Evolutionary conservation across 306 rosid species (phyloP).

Genomic region (Begonia masoniana): DNA sequence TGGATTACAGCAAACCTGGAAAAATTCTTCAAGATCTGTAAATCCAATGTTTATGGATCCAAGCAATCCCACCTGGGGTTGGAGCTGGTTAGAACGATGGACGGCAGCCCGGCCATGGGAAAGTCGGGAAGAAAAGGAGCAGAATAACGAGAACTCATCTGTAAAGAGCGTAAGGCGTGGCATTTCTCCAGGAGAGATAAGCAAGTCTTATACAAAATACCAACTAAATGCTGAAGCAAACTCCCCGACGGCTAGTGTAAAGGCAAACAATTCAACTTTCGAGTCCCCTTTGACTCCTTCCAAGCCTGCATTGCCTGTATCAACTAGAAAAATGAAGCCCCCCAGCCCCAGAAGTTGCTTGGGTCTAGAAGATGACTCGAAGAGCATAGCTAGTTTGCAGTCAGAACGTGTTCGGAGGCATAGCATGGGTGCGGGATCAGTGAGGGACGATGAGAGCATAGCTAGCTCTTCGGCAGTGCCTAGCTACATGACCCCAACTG

Average conservation of each 20-base stretch:
- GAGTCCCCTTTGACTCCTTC: constrained; percentile 57
- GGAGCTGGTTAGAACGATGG: constrained; percentile 99
- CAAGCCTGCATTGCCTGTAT: constrained; percentile 34
- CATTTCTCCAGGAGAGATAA: constrained; percentile 66
- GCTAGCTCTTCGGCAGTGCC: constrained; percentile 65
- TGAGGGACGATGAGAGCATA: constrained; percentile 39
- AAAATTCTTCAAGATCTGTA: constrained; percentile 52
- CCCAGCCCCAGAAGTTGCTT: constrained; percentile 53
- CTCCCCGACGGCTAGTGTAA: constrained; percentile 73
- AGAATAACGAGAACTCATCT: constrained; percentile 41
- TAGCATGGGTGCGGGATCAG: constrained; percentile 48
- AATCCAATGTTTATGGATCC: constrained; percentile 96
- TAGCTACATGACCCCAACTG: constrained; percentile 79
- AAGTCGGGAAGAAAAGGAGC: constrained; percentile 47
- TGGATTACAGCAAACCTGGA: constrained; percentile 58
- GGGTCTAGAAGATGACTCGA: constrained; percentile 47
- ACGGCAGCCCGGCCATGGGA: constrained; percentile 83
- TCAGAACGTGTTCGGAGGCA: constrained; percentile 76
- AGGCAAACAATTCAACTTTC: constrained; percentile 36
- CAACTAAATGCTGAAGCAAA: constrained; percentile 70
- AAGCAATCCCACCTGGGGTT: constrained; percentile 91
- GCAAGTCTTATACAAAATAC: constrained; percentile 77
- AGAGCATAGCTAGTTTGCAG: constrained; percentile 51
- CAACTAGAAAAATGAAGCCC: constrained; percentile 37
- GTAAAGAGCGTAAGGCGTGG: constrained; percentile 41